phyloP scores from a whole-genome alignment of 2,329 filamentous ascomycete species.

The Arthrobotrys conoides region DNA sequence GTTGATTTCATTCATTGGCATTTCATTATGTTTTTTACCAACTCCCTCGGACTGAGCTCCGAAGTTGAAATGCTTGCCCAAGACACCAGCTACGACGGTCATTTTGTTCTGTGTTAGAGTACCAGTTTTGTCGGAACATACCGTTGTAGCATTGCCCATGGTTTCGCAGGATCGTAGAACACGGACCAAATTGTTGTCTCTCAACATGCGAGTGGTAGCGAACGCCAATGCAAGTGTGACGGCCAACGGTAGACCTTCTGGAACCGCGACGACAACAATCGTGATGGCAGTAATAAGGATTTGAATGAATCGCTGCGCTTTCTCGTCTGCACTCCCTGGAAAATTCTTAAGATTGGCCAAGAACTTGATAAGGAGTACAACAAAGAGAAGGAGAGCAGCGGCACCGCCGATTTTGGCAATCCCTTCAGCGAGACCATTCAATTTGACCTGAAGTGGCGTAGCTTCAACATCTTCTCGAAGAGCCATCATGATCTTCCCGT shows the following conservation, averaged over 20 bases:
- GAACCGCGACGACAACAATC: conserved; percentile 68
- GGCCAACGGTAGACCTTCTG: conserved; percentile 71
- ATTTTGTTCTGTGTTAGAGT: conserved; percentile 77
- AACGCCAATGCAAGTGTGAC: conserved; percentile 79
- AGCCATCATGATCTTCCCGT: conserved; percentile 73
- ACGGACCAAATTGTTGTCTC: conserved; percentile 79
- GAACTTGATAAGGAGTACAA: conserved; percentile 67
- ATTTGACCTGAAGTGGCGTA: conserved; percentile 72
- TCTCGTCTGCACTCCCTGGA: conserved; percentile 62
- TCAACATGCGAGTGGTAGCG: conserved; percentile 77
- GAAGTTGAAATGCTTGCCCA: conserved; percentile 65
- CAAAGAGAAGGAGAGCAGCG: conserved; percentile 67
- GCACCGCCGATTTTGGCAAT: conserved; percentile 71
- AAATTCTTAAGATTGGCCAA: conserved; percentile 65
- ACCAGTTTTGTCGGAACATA: conserved; percentile 85
- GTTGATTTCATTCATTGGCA: conserved; percentile 72
- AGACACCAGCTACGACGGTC: conserved; percentile 67
- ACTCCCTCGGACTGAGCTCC: conserved; percentile 64
- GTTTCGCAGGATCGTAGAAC: conserved; percentile 78
- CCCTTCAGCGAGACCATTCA: conserved; percentile 70
- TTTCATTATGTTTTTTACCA: conserved; percentile 67
- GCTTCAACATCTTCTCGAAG: conserved; percentile 71
- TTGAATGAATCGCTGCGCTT: conserved; percentile 67
- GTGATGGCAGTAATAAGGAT: conserved; percentile 68
- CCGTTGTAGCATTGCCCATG: conserved; percentile 80